phyloP scores from a whole-genome alignment of 2,329 filamentous ascomycete genomes.

The Fusarium subtropicale region DNA sequence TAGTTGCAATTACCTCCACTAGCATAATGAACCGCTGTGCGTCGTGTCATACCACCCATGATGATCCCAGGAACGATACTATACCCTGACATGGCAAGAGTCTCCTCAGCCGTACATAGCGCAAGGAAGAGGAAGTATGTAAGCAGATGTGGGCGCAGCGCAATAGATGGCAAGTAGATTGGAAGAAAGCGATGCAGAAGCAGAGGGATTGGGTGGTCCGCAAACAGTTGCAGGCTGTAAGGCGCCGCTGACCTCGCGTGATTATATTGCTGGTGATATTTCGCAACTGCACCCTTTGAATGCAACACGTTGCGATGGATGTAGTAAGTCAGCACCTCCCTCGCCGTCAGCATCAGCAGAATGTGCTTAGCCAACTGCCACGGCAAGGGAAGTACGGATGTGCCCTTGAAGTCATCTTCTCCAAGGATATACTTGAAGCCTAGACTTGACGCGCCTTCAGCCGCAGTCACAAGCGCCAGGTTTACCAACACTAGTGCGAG shows the following conservation, averaged over 20 bases:
- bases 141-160: conserved; percentile 77
- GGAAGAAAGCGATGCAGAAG: conserved; percentile 73
- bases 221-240: conserved; percentile 71
- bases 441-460: conserved; percentile 58
- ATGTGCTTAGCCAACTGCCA: conserved; percentile 66
- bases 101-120: conserved; percentile 74
- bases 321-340: conserved; percentile 75
- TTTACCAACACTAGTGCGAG: conserved; percentile 60
- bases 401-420: conserved; percentile 60
- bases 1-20: conserved; percentile 68
- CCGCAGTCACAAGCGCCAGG: conserved; percentile 56
- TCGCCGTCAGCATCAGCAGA: conserved; percentile 55
- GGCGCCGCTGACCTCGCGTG: conserved; percentile 67
- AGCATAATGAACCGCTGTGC: conserved; percentile 65
- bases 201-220: conserved; percentile 75
- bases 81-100: conserved; percentile 76
- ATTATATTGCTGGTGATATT: conserved; percentile 58
- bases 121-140: conserved; percentile 75
- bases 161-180: conserved; percentile 71
- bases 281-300: conserved; percentile 53
- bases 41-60: conserved; percentile 62
- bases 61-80: conserved; percentile 66
- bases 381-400: conserved; percentile 62
- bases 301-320: conserved; percentile 81
- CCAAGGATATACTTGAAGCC: conserved; percentile 51